Evolutionary conservation across 2,329 filamentous ascomycete genomes (phyloP), one percentile per base, ranked within the genome.

Genomic region (Scleromitrula shiraiana): DNA sequence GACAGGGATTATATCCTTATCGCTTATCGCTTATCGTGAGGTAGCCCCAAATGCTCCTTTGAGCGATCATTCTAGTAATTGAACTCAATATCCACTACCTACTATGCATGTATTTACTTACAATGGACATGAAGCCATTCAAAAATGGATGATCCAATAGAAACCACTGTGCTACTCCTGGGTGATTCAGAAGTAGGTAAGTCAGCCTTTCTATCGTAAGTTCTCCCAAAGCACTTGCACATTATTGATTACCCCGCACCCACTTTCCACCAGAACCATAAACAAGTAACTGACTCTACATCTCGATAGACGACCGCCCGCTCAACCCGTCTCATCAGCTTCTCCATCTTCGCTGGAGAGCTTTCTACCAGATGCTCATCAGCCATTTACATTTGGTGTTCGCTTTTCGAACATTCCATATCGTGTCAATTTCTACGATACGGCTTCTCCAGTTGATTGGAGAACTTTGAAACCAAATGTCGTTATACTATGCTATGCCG

Each of bases 161-260:
- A 67, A 41, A 67, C 79, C 57, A 76, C 68, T n/a, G 66, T 82
- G 12, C 62, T 82, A 23, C 62, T 81, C 17, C 65, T 82, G n/a
- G 78, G 78, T 26, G 77, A 82, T 62, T 70, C 74, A 51, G 69
- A 69, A 58, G 76, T 76, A 53, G 78, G 78, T 46, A 82, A 82
- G 63, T 77, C 76, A 19, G 78, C 73, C 0, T 80, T 82, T 61
- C 61, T 82, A 58, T 78, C 77, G 78, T 81, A 59, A 54, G 77
- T 72, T 36, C 12, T 22, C 22, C 12, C 15, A 20, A 23, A 22
- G 7, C 15, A 35, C 30, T 29, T 35, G 42, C 15, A 46, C n/a
- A 19, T 19, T 15, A 30, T 7, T 7, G 12, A 41, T 17, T 17
- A 29, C 17, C 33, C 27, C 37, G 29, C 9, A 19, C 32, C 17